phyloP scores from a whole-genome alignment of 148 eudicot genomes.

The Rhododendron mucronatum region DNA sequence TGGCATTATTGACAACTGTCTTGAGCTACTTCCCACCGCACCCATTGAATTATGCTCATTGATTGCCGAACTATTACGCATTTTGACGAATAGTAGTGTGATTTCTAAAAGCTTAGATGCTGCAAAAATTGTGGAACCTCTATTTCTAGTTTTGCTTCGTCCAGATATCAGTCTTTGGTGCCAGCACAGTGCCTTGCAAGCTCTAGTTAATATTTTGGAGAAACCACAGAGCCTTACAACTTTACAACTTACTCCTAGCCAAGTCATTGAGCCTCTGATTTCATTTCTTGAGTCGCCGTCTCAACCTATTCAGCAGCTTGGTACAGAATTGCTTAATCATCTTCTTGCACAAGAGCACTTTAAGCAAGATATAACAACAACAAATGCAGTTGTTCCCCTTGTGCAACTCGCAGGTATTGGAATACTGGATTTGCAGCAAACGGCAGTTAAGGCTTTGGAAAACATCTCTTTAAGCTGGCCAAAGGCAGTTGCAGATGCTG shows the following conservation, averaged over 20 bases:
- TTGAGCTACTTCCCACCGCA: constrained; percentile 54
- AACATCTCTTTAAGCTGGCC: constrained; percentile 71
- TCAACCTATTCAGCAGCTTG: constrained; percentile 76
- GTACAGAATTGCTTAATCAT: constrained; percentile 66
- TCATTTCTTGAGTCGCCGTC: constrained; percentile 67
- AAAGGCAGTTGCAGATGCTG: constrained; percentile 70
- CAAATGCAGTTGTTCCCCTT: constrained; percentile 62
- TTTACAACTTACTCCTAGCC: constrained; percentile 60
- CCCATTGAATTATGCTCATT: constrained; percentile 57
- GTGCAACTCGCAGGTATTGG: constrained; percentile 75
- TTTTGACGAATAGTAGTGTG: constrained; percentile 70
- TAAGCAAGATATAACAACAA: constrained; percentile 66
- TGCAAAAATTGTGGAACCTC: constrained; percentile 62
- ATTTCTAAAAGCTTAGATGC: constrained; percentile 62
- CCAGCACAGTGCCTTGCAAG: constrained; percentile 82
- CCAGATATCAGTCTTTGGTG: constrained; percentile 62
- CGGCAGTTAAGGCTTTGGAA: constrained; percentile 69
- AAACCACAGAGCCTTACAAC: constrained; percentile 62
- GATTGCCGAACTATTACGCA: constrained; percentile 68
- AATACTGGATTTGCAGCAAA: constrained; percentile 63
- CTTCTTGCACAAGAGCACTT: constrained; percentile 73
- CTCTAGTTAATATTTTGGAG: constrained; percentile 81
- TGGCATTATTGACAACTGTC: constrained; percentile 60
- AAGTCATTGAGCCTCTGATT: constrained; percentile 69
- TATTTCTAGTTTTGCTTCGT: constrained; percentile 51